A percentile compares a stretch with the other conserved stretches of the same genome.
These are phyloP conservation scores for Agastache rugosa DNA, from an alignment of 257 asterid species.

Conservation along the genomic window DNA sequence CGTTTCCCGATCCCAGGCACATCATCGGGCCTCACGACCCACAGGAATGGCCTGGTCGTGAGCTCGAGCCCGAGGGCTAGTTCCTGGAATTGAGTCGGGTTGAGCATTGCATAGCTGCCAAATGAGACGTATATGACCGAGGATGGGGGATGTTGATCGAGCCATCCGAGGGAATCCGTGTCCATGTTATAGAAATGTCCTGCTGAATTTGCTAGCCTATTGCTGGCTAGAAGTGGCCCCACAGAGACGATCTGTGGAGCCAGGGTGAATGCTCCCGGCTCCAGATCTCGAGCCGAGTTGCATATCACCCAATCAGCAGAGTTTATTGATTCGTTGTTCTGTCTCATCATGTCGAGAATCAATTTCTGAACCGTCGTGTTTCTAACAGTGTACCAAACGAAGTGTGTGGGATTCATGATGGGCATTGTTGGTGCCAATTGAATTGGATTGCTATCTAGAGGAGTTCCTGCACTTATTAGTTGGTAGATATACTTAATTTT, in stretches of 20 bases:
- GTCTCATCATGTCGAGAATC: slow-evolving; percentile 35
- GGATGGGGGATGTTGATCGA: slow-evolving; percentile 39
- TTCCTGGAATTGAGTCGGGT: slow-evolving; percentile 38
- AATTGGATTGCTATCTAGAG: slow-evolving; percentile 25
- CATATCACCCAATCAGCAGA: slow-evolving; percentile 43
- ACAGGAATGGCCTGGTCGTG: slow-evolving; percentile 50
- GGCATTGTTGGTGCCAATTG: slow-evolving; percentile 46
- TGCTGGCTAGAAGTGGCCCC: slow-evolving; percentile 44
- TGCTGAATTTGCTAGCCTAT: slow-evolving; percentile 27
- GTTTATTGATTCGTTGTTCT: slow-evolving; percentile 21
- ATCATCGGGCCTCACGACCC: slow-evolving; percentile 58
- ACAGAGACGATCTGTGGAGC: slow-evolving; percentile 40
- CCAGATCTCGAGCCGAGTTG: slow-evolving; percentile 45
- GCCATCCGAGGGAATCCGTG: slow-evolving; percentile 44
- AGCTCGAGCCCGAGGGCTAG: slow-evolving; percentile 53
- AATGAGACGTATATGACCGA: slow-evolving; percentile 52
- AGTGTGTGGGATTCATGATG: slow-evolving; percentile 38
- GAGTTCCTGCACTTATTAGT: slow-evolving; percentile 34
- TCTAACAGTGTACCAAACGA: slow-evolving; percentile 39
- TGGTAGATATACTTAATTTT: not conserved
- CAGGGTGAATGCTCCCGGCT: slow-evolving; percentile 46
- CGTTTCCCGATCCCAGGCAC: not conserved
- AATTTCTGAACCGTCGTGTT: slow-evolving; percentile 17
- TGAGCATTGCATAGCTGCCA: slow-evolving; percentile 37
- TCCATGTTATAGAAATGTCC: slow-evolving; percentile 41